phyloP scores from a whole-genome alignment of 768 basidiomycete species.

The Calocybe indica region DNA sequence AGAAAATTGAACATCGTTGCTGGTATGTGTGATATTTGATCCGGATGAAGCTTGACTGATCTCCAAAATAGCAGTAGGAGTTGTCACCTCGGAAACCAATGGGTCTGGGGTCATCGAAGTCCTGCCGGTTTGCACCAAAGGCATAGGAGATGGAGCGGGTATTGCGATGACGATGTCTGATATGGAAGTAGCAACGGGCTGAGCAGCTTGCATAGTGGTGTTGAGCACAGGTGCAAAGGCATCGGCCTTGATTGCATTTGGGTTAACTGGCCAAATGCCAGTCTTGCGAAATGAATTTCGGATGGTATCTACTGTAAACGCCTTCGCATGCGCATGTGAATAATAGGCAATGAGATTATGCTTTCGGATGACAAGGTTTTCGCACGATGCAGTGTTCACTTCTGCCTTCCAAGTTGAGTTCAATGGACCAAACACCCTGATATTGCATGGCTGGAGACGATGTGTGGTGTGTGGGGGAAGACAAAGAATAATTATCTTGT shows the following conservation, averaged over 20 bases:
- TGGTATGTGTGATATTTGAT: no score
- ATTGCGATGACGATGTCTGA: no score
- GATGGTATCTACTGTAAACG: slow-evolving; percentile 16
- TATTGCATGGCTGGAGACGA: slow-evolving; percentile 27
- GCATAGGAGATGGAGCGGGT: no score
- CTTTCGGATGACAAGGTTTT: slow-evolving; percentile 4
- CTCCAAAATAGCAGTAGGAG: no score
- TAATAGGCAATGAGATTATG: no score
- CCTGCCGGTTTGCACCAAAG: no score
- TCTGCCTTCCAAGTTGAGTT: slow-evolving; percentile 19
- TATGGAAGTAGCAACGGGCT: no score
- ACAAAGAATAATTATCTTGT: slow-evolving; percentile 25
- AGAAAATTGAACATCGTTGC: no score
- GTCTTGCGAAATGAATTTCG: slow-evolving; percentile 11
- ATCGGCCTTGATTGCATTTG: slow-evolving; percentile 3
- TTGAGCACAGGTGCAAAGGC: slow-evolving; percentile 2
- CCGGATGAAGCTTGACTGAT: no score
- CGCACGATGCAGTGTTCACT: slow-evolving; percentile 8
- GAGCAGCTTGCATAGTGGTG: slow-evolving; percentile 15
- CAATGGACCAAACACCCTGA: slow-evolving; percentile 31
- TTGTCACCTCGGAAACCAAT: no score
- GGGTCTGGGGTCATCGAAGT: no score
- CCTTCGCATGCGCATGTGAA: slow-evolving; percentile 5
- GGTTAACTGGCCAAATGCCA: slow-evolving; percentile 16
- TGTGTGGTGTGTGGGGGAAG: slow-evolving; percentile 36